Base-by-base conservation (phyloP, 78 protist genomes). In the Dictyostelium purpureum region DNA sequence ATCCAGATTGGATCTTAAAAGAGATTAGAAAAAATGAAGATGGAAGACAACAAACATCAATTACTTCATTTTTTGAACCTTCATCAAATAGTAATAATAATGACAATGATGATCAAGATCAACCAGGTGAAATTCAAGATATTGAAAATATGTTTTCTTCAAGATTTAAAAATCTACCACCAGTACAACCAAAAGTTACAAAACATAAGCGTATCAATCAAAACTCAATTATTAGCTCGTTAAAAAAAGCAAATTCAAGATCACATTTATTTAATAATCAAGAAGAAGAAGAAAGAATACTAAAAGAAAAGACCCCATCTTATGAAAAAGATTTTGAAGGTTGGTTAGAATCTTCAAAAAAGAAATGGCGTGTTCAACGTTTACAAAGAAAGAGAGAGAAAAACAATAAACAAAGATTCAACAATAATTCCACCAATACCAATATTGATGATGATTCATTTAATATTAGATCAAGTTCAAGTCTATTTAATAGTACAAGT, bases 1-100 rank as follows among this genome's bases (percentile, higher is more conserved):
- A 97, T 76, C 99, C 99, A 0, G 98, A 98, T 45, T 99, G 99
- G 99, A 94, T 98, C 38, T 31, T 28, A 33, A 94, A 92, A 79
- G 88, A 54, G 21, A 3, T 96, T 26, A 37, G 63, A 12, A 91
- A 93, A 38, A 59, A 49, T 38, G 33, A 6, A 21, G 79, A 71
- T 42, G 76, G 52, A 10, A 35, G 28, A 21, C 56, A 70, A 21
- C 94, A 90, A 76, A 70, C 77, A 10, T 28, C 71, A n/a, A 77
- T 90, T 0, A 77, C 79, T 24, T 43, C 43, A 14, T 81, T 90
- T 73, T 90, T 90, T 47, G 43, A 33, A 28, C n/a, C 1, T 3
- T 24, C 70, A 24, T 26, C 83, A 26, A 71, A 71, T 6, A 51
- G 31, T 10, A 49, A 49, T 11, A 28, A 26, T 2, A 35, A 56